These are phyloP conservation scores for Casuarina equisetifolia DNA, from an alignment of 306 rosid genomes.

Conservation along the genomic window DNA sequence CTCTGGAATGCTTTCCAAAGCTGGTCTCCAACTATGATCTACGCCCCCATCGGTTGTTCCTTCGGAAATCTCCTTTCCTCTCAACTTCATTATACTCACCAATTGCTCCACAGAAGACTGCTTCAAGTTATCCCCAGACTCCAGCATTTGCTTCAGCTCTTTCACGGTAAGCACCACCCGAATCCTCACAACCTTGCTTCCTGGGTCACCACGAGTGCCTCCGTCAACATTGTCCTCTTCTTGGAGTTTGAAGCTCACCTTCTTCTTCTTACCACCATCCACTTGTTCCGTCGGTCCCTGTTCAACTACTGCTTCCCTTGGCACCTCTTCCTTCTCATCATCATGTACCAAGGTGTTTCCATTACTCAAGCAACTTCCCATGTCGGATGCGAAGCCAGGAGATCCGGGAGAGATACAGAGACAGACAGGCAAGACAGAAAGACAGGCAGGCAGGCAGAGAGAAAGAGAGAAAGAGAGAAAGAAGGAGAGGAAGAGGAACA, in stretches of 20 bases:
- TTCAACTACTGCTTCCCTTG: constrained; percentile 29
- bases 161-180: constrained; percentile 66
- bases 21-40: constrained; percentile 51
- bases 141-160: constrained; percentile 65
- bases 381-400: constrained; percentile 18
- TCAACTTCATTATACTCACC: constrained; percentile 47
- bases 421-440: constrained; percentile 1
- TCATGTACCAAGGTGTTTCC: constrained; percentile 42
- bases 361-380: constrained; percentile 76
- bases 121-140: constrained; percentile 25
- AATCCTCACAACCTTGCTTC: constrained; percentile 64
- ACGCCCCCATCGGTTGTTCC: constrained; percentile 21
- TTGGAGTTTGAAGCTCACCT: constrained; percentile 29
- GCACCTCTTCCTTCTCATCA: constrained; percentile 26
- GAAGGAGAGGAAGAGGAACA: background rate
- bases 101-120: constrained; percentile 52
- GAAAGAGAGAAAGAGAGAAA: constrained; percentile 18
- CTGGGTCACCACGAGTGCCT: constrained; percentile 13
- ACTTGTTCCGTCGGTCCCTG: background rate
- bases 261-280: constrained; percentile 23
- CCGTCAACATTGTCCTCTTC: constrained; percentile 14
- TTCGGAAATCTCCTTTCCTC: constrained; percentile 43
- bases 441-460: background rate
- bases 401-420: constrained; percentile 13
- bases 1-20: constrained; percentile 68